These are phyloP conservation scores for Apiospora phragmitis DNA, from an alignment of 2,329 filamentous ascomycete species.

Conservation along the genomic window DNA sequence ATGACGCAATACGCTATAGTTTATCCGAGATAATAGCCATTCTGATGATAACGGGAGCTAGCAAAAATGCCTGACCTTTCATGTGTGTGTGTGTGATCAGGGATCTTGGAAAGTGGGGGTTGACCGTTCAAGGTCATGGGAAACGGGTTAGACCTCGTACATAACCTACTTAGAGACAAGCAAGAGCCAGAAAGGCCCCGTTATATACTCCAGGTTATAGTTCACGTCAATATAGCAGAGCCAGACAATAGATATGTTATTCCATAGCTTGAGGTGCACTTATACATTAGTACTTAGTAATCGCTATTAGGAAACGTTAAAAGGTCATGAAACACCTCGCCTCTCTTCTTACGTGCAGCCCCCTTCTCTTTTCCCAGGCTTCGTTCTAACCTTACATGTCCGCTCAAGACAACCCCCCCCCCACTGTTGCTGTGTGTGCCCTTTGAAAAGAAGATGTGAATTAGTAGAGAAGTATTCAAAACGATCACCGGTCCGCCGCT, in stretches of 20 bases:
- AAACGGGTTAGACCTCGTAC: neutral
- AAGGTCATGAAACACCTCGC: slow-evolving; percentile 21
- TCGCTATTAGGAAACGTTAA: slow-evolving; percentile 29
- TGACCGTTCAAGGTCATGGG: neutral
- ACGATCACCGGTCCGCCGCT: neutral
- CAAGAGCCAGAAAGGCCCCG: neutral
- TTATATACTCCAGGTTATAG: neutral
- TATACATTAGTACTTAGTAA: slow-evolving; percentile 30
- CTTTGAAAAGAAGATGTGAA: slow-evolving; percentile 6
- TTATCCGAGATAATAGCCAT: neutral
- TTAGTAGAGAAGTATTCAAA: slow-evolving; percentile 15
- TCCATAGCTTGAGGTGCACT: slow-evolving; percentile 12
- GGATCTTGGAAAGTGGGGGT: neutral
- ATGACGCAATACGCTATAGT: neutral
- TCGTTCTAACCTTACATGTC: neutral
- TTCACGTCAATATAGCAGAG: neutral
- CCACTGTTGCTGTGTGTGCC: slow-evolving; percentile 14
- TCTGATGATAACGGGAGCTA: neutral
- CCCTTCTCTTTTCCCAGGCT: slow-evolving; percentile 15
- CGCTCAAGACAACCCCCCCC: neutral
- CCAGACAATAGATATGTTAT: neutral
- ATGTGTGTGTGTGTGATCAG: neutral
- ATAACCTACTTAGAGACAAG: neutral
- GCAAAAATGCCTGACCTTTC: neutral
- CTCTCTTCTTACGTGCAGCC: slow-evolving; percentile 22